Conservation (phyloP, 306 rosid genomes). For the Inga laurina region DNA sequence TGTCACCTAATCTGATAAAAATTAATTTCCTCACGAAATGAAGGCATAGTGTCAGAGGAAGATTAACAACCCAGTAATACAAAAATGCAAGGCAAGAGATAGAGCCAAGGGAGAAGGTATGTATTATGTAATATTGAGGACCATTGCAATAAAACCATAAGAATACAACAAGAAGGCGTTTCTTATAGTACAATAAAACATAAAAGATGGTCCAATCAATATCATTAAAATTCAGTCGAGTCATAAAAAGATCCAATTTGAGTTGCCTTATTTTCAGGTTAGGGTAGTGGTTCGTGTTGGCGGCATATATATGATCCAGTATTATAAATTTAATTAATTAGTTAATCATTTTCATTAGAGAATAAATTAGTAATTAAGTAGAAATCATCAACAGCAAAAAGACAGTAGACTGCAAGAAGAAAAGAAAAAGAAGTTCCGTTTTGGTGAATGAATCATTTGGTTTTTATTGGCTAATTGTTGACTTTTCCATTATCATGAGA, state of each 20-base stretch:
- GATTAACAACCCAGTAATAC: slow-evolving; percentile 41
- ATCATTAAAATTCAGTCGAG: background rate
- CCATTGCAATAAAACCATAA: slow-evolving; percentile 21
- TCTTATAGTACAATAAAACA: background rate
- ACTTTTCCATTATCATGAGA: slow-evolving; percentile 7
- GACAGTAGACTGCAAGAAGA: background rate
- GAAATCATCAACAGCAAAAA: background rate
- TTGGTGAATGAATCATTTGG: background rate
- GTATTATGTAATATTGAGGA: slow-evolving; percentile 48
- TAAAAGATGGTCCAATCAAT: slow-evolving; percentile 5
- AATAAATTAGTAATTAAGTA: background rate
- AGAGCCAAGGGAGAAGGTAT: slow-evolving; percentile 68
- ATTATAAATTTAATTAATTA: background rate
- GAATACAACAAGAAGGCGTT: slow-evolving; percentile 15
- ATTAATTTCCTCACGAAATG: background rate
- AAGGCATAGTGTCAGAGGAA: slow-evolving; percentile 8
- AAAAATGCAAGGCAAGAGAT: slow-evolving; percentile 38
- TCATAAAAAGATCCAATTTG: background rate
- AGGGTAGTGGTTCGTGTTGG: background rate
- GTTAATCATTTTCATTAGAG: background rate
- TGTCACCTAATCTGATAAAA: background rate
- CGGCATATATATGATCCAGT: background rate
- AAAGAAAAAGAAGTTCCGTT: background rate
- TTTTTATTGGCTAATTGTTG: slow-evolving; percentile 31
- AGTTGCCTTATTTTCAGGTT: background rate